Evolutionary conservation across 2,329 filamentous ascomycete genomes (phyloP), one percentile per base, ranked within the genome.

Genomic region (Fusarium siculi): DNA sequence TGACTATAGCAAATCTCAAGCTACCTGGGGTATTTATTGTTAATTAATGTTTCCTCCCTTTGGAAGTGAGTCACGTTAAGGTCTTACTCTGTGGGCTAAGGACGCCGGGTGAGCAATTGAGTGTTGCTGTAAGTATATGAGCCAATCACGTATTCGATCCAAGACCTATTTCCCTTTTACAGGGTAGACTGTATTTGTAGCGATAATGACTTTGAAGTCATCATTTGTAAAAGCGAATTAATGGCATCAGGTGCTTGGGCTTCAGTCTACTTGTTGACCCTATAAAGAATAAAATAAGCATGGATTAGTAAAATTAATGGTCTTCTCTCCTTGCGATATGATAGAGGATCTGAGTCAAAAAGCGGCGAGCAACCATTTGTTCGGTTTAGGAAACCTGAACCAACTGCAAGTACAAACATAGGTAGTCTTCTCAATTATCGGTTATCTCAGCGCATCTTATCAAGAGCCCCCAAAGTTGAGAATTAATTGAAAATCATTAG

Each of bases 21-120:
- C 34, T 50, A 2, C 5, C 21, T 23, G 7, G 2, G 28, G 47
- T 50, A 19, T 50, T 58, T 28, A 19, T 14, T n/a, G 8, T 12
- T 4, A 4, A 36, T 12, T 16, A 19, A 28, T 25, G 5, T 10
- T 12, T 28, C 8, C 2, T 28, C 8, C 2, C 18, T 28, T n/a
- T n/a, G 5, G 19, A 30, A 50, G 9, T 50, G 55, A 58, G 55
- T 50, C 42, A 50, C 25, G 4, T n/a, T 8, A 50, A 23, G 32
- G 21, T 30, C n/a, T 23, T 19, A 25, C n/a, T 25, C 30, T 4
- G 23, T 50, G 15, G 15, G 19, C 37, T 7, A 28, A 30, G 30
- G 21, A 58, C 28, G n/a, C 55, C 42, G 32, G 7, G 32, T 58
- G 19, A 58, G 54, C 49, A 49, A 57, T 21, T 30, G n/a, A 42